These are phyloP conservation scores for Paraphoma sp. DNA, from an alignment of 2,329 filamentous ascomycete genomes.

Conservation along the genomic window DNA sequence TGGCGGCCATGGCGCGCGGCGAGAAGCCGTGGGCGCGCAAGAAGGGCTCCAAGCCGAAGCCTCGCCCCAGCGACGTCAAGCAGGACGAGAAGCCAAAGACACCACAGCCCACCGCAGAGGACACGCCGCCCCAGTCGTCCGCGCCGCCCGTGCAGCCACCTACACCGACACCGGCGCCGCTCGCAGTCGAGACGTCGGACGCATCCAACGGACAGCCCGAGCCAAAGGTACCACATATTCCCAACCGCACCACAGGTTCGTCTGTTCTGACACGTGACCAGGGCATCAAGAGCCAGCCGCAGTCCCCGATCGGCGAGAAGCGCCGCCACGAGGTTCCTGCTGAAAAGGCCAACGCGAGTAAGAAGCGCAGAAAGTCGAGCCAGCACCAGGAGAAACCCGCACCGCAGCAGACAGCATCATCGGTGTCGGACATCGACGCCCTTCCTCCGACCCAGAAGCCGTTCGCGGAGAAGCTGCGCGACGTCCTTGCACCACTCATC, in stretches of 20 bases:
- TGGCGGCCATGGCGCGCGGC: constrained; percentile 78
- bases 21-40: constrained; percentile 81
- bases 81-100: constrained; percentile 49
- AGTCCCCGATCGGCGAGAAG: constrained; percentile 46
- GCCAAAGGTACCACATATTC: constrained; percentile 25
- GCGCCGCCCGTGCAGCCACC: constrained; percentile 13
- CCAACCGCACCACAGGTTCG: not conserved
- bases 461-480: constrained; percentile 73
- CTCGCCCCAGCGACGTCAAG: constrained; percentile 67
- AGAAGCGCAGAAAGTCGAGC: constrained; percentile 48
- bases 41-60: constrained; percentile 67
- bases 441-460: constrained; percentile 72
- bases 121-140: constrained; percentile 20
- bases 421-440: constrained; percentile 25
- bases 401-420: constrained; percentile 8
- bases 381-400: constrained; percentile 34
- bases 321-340: constrained; percentile 40
- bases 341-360: constrained; percentile 40
- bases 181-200: constrained; percentile 16
- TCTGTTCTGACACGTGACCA: constrained; percentile 20
- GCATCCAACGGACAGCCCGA: constrained; percentile 32
- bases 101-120: constrained; percentile 17
- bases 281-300: constrained; percentile 37
- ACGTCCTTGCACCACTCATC: constrained; percentile 71
- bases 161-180: constrained; percentile 19